Evolutionary conservation across 176 grass and related monocot genomes (phyloP), one percentile per base, ranked within the genome.

Genomic region (Hordeum marinum): DNA sequence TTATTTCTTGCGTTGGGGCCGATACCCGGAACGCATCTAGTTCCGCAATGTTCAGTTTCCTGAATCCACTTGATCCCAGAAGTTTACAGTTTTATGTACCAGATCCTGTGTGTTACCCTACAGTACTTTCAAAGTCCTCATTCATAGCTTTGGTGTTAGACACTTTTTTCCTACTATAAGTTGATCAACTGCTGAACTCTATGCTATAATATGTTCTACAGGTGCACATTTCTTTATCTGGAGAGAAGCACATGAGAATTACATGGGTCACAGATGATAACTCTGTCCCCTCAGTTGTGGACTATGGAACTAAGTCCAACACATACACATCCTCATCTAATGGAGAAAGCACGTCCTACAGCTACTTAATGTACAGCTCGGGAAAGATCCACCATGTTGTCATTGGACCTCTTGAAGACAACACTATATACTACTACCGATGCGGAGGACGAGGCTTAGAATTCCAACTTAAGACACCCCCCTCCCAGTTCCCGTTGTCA

Each of bases 211-310:
- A 68, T 83, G 40, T 60, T 91, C 72, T 90, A 36, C 88, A 98
- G 96, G 96, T 98, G 31, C 96, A 95, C 76, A 90, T 98, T 75
- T 98, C 96, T 62, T 84, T 98, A 84, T 94, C 93, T 31, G 93
- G 93, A 69, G 91, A 87, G 85, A 94, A 95, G 31, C 91, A 84
- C 50, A 95, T 98, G 89, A 89, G 96, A 78, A 75, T 98, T 76
- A 94, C 96, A 67, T 98, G 93, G 91, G 69, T 94, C 32, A 98
- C 96, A 0, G 41, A 89, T 78, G 88, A 91, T 74, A 64, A 72
- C 21, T 89, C 79, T 81, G 85, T 83, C 29, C 93, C 96, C 17
- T 98, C 96, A 68, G 40, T 93, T 77, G 96, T 98, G 13, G 88
- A 95, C 62, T 98, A 98, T 66, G 96, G 96, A 85, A 95, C 84